These are phyloP conservation scores for Corylus heterophylla DNA, from an alignment of 306 rosid genomes.

Conservation along the genomic window DNA sequence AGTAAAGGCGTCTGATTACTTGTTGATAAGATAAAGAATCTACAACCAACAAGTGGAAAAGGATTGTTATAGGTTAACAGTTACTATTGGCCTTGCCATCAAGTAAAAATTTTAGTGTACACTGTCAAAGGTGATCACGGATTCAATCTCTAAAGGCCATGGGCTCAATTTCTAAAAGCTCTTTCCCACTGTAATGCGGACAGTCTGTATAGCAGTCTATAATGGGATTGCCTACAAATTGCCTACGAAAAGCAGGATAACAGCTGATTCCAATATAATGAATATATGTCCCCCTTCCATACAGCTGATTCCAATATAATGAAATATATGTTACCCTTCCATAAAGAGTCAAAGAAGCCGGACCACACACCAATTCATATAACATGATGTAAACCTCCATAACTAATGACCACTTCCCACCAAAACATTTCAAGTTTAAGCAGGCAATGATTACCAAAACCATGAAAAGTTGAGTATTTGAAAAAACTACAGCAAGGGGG, in stretches of 20 bases:
- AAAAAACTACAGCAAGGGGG: not conserved
- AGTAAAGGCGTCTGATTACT: slow-evolving; percentile 24
- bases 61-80: slow-evolving; percentile 13
- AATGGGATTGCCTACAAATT: not conserved
- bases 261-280: not conserved
- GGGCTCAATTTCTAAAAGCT: not conserved
- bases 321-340: not conserved
- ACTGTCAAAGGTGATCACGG: not conserved
- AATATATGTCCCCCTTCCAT: not conserved
- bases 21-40: slow-evolving; percentile 27
- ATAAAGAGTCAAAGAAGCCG: not conserved
- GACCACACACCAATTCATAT: not conserved
- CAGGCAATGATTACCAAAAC: not conserved
- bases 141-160: slow-evolving; percentile 1
- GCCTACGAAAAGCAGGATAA: not conserved
- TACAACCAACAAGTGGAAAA: slow-evolving; percentile 19
- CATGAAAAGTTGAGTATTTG: not conserved
- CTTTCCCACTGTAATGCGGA: not conserved
- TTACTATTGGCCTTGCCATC: not conserved
- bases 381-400: not conserved
- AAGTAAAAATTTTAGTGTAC: not conserved
- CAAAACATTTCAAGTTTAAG: not conserved
- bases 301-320: not conserved
- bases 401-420: not conserved
- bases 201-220: not conserved